Percentiles rank a stretch among this genome's conserved stretches.
Evolutionary conservation across 371 early-diverging fungal species (phyloP).

Genomic region (Mortierella sp.): DNA sequence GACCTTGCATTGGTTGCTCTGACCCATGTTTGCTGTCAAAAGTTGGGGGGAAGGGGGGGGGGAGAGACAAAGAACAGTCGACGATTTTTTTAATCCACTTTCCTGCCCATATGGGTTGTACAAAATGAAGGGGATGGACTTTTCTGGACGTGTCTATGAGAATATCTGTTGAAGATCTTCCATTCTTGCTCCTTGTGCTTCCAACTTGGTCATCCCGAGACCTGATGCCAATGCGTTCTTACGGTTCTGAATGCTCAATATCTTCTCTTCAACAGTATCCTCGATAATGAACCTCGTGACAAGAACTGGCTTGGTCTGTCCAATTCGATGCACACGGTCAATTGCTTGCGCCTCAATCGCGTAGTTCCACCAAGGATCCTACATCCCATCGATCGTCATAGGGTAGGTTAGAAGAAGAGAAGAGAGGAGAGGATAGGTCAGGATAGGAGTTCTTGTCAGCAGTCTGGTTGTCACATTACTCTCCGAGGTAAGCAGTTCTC

Average conservation of each 20-base stretch:
- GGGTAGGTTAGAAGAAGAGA: slow-evolving; percentile 11
- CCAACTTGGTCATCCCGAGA: slow-evolving; percentile 62
- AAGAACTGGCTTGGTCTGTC: slow-evolving; percentile 73
- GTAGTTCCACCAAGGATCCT: slow-evolving; percentile 91
- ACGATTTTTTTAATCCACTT: too few relatives aligned
- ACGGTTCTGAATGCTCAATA: slow-evolving; percentile 67
- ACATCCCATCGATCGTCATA: too few relatives aligned
- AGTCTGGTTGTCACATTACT: too few relatives aligned
- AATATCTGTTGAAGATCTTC: slow-evolving; percentile 61
- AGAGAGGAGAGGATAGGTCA: background rate
- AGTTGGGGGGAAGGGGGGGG: too few relatives aligned
- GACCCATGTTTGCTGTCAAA: too few relatives aligned
- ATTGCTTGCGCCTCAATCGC: slow-evolving; percentile 84
- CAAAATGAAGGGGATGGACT: background rate
- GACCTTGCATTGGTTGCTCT: too few relatives aligned
- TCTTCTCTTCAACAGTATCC: slow-evolving; percentile 72
- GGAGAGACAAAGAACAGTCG: too few relatives aligned
- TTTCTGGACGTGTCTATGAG: slow-evolving; percentile 20
- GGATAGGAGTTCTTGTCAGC: too few relatives aligned
- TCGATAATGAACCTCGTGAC: slow-evolving; percentile 68
- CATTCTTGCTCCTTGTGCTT: slow-evolving; percentile 57
- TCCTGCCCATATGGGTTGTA: too few relatives aligned
- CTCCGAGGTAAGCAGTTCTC: too few relatives aligned
- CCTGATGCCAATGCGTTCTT: slow-evolving; percentile 66
- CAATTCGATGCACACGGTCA: slow-evolving; percentile 88